Conservation (phyloP, 2,329 filamentous ascomycete species). For the Didymella lethalis region DNA sequence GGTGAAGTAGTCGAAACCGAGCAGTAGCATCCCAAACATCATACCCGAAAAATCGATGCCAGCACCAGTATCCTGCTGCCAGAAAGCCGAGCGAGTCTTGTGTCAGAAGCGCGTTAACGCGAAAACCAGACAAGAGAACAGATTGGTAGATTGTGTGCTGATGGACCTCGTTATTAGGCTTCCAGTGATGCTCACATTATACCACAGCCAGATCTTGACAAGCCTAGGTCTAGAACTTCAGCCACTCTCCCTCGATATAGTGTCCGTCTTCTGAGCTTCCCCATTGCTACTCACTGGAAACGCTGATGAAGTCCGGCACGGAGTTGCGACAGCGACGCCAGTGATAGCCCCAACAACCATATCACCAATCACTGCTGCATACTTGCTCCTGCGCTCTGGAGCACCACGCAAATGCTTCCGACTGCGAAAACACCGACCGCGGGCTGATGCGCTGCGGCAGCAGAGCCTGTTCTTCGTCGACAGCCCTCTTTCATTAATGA, state of each 20-base stretch:
- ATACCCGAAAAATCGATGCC: constrained; percentile 10
- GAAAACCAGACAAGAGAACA: neutral
- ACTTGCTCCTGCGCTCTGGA: neutral
- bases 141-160: neutral
- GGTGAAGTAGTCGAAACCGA: constrained; percentile 16
- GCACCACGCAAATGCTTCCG: neutral
- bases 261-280: neutral
- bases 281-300: neutral
- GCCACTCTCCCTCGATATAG: neutral
- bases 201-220: neutral
- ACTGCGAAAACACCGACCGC: neutral
- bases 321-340: neutral
- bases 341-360: neutral
- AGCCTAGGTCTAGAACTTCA: neutral
- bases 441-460: neutral
- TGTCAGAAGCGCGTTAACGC: neutral
- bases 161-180: neutral
- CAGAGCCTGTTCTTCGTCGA: neutral
- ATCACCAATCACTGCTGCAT: neutral
- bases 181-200: neutral
- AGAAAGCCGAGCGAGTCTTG: neutral
- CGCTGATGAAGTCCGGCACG: neutral
- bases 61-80: constrained; percentile 3
- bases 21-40: constrained; percentile 7
- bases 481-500: neutral